A percentile compares a stretch with the other conserved stretches of the same genome.
phyloP scores from a whole-genome alignment of 192 early-diverging fungal genomes.

The Backusella tarrabulga region DNA sequence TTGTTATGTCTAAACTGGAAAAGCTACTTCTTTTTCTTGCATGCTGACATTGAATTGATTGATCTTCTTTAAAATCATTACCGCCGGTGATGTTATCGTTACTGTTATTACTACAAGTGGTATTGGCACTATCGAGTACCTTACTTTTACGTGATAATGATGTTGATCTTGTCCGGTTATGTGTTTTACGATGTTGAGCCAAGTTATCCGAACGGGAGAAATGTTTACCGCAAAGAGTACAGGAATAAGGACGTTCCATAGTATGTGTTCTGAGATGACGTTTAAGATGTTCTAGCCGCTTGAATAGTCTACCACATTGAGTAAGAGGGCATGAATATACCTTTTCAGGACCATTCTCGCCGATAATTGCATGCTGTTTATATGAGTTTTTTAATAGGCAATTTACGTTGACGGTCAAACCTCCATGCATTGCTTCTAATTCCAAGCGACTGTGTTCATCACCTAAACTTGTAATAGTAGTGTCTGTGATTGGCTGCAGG shows the following conservation, averaged over 20 bases:
- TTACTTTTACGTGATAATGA: background rate
- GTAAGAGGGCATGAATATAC: background rate
- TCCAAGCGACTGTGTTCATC: conserved; percentile 17
- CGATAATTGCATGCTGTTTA: background rate
- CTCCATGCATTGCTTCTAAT: conserved; percentile 17
- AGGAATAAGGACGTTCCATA: background rate
- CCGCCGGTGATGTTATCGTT: background rate
- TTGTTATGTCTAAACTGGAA: background rate
- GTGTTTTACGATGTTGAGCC: conserved; percentile 16
- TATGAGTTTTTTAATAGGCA: background rate
- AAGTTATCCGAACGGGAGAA: conserved; percentile 14
- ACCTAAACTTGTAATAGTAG: background rate
- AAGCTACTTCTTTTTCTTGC: background rate
- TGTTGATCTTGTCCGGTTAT: background rate
- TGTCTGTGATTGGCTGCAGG: background rate
- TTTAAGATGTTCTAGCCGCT: background rate
- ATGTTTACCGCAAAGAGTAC: conserved; percentile 10
- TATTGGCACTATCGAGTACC: background rate
- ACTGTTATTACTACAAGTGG: background rate
- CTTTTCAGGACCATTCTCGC: background rate
- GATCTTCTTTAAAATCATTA: background rate
- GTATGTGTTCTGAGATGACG: background rate
- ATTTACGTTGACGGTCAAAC: background rate
- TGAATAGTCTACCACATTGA: conserved; percentile 3
- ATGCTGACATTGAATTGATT: background rate